Evolutionary conservation across 192 early-diverging fungal genomes (phyloP).

Genomic region (Backusella sp.): DNA sequence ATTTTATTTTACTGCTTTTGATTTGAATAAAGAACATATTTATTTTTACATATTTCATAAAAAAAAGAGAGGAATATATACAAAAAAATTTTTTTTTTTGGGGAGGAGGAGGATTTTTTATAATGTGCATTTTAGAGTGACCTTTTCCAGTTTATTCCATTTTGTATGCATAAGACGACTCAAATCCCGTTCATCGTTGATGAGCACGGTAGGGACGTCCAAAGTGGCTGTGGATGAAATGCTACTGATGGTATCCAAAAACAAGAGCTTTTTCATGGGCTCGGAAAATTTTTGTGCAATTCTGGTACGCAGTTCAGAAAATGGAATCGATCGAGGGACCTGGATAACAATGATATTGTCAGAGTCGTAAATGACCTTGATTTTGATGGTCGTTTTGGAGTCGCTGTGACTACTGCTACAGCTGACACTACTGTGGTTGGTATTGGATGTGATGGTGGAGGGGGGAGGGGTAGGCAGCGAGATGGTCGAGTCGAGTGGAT

Average conservation of each 20-base stretch:
- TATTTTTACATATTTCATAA: too few species aligned
- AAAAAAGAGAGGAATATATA: too few species aligned
- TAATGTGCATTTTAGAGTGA: conserved; percentile 14
- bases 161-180: conserved; percentile 11
- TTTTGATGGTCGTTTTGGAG: conserved; percentile 3
- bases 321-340: conserved; percentile 26
- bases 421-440: not conserved
- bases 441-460: not conserved
- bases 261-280: conserved; percentile 1
- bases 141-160: conserved; percentile 15
- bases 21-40: too few species aligned
- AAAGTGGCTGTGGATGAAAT: not conserved
- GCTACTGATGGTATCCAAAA: not conserved
- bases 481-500: not conserved
- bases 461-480: not conserved
- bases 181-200: conserved; percentile 10
- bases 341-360: conserved; percentile 32
- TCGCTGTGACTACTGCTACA: not conserved
- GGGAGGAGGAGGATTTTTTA: not conserved
- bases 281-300: conserved; percentile 28
- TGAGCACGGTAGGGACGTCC: not conserved
- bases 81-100: too few species aligned
- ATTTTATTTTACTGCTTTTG: too few species aligned
- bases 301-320: conserved; percentile 15
- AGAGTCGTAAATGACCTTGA: conserved; percentile 26